These are phyloP conservation scores for Erucastrum elatum DNA, from an alignment of 345 rosid species.

Conservation along the genomic window DNA sequence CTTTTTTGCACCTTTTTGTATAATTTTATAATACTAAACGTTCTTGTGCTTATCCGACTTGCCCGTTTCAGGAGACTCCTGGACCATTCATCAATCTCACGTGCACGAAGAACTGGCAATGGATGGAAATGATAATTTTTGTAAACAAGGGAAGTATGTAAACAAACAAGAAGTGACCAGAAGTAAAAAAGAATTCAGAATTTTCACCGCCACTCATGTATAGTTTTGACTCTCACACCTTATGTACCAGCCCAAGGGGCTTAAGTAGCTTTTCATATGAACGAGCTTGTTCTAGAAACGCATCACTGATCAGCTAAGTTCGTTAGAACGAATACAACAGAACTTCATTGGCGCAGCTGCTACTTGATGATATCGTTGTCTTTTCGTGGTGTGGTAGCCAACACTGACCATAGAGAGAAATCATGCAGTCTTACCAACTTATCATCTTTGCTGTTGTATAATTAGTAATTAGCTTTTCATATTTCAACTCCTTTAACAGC, in stretches of 20 bases:
- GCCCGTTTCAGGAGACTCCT: conserved; percentile 69
- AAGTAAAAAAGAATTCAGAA: not conserved
- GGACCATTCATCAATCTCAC: conserved; percentile 51
- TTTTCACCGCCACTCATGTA: not conserved
- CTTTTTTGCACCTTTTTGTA: not conserved
- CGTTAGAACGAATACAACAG: conserved; percentile 57
- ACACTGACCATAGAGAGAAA: not conserved
- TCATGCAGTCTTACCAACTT: not conserved
- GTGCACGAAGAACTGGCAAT: conserved; percentile 93
- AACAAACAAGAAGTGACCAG: conserved; percentile 1
- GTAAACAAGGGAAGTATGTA: conserved; percentile 59
- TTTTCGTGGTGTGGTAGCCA: not conserved
- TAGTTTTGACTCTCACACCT: conserved; percentile 49
- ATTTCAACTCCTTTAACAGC: not conserved
- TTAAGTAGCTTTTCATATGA: conserved; percentile 89
- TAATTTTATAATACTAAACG: conserved; percentile 33
- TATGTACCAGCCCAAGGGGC: conserved; percentile 81
- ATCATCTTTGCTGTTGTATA: conserved; percentile 22
- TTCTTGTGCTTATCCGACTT: conserved; percentile 38
- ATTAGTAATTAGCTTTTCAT: not conserved
- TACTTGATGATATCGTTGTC: conserved; percentile 22
- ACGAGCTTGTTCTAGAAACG: conserved; percentile 95
- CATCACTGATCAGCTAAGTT: conserved; percentile 92
- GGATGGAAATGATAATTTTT: conserved; percentile 89
- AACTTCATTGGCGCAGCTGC: conserved; percentile 51